Conservation (phyloP, 305 asterid species). For the Salvia sclarea region DNA sequence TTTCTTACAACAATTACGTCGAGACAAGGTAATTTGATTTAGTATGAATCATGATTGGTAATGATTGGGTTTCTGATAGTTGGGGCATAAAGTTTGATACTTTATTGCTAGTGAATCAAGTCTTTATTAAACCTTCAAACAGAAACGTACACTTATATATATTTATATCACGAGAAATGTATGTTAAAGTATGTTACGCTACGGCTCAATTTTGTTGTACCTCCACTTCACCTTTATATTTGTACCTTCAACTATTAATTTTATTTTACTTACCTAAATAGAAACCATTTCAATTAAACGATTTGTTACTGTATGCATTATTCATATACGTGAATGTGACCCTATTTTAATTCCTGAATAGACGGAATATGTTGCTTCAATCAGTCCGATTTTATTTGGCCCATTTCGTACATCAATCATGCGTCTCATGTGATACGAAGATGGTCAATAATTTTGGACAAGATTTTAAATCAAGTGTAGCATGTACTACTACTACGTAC, state of each 20-base stretch:
- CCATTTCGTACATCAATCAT: neutral
- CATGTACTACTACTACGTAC: neutral
- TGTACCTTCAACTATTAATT: no score
- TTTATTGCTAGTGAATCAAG: conserved; percentile 16
- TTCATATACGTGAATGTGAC: neutral
- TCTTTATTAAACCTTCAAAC: neutral
- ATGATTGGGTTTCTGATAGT: conserved; percentile 17
- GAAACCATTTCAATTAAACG: no score
- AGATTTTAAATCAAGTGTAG: neutral
- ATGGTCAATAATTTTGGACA: neutral
- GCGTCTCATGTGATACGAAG: neutral
- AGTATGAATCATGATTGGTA: neutral
- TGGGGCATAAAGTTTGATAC: no score
- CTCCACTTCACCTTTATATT: neutral
- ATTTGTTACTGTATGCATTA: no score
- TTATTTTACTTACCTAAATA: no score
- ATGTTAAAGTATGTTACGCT: no score
- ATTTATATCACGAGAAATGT: no score
- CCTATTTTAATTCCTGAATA: neutral
- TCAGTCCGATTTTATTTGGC: neutral
- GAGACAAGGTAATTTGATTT: neutral
- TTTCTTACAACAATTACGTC: neutral
- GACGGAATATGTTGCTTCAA: neutral
- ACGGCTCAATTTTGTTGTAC: neutral
- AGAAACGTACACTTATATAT: no score